Base-by-base conservation (phyloP, 495 filamentous ascomycete genomes). In the Podospora fimiseda region DNA sequence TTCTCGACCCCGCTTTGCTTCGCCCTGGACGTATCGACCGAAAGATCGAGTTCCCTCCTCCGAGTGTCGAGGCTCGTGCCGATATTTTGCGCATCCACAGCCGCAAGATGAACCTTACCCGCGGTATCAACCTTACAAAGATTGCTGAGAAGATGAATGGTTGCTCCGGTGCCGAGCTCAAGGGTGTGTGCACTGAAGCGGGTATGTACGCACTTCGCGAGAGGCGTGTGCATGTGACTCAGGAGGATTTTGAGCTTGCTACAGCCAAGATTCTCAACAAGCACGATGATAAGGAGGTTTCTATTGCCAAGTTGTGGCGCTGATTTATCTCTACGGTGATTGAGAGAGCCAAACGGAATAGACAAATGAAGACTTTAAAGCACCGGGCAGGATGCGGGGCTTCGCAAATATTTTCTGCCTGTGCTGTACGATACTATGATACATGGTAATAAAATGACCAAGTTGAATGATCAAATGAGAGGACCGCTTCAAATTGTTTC, bases 131-230 rank as follows among this genome's bases (percentile, higher is more conserved):
- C 70, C 76, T 99, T 51, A 91, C 81, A 55, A 99, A 99, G 80
- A 95, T 97, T 60, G 93, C 93, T 18, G 93, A 97, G 79, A 96
- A 96, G 78, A 99, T 99, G 93, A 96, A 95, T 64, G 93, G 93
- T 51, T 97, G 94, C 70, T 95, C 89, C 13, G 93, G 93, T 21
- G 93, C 93, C 38, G 93, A 99, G 73, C 71, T 99, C 52, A 96
- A 96, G 80, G 91, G 91, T 64, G 91, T 96, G 38, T 96, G 91
- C 68, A 96, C 91, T 9, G 91, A 96, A 68, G 89, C 91, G 2
- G 91, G 91, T 57, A 99, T 99, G 93, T 99, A 89, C 65, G 93
- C 93, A 11, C 77, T 99, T 49, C 83, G 93, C 54, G 93, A 99
- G 72, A 77, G 93, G 65, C 82, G 93, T 57, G 93, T 97, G 50